phyloP scores from a whole-genome alignment of 345 rosid genomes.

The Melaleuca quinquenervia region DNA sequence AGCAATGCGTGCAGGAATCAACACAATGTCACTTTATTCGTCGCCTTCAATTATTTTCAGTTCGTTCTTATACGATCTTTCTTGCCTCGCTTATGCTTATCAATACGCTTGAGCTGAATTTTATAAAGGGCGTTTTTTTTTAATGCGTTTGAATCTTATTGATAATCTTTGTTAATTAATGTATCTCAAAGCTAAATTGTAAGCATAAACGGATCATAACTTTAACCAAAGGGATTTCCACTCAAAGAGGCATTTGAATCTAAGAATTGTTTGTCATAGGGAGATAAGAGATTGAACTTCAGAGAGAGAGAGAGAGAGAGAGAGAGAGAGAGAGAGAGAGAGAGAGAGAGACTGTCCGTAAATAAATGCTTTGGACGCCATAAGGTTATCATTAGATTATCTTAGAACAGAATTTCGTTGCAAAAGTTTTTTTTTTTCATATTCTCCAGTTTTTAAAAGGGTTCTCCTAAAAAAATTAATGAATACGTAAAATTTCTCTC shows the following conservation, averaged over 20 bases:
- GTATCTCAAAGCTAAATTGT: not conserved
- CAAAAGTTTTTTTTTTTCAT: not conserved
- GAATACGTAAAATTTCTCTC: not conserved
- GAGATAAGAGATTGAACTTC: not conserved
- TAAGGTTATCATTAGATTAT: not conserved
- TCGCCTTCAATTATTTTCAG: too few species aligned
- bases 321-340: not conserved
- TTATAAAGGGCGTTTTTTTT: not conserved
- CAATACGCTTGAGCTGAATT: not conserved
- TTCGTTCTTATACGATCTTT: not conserved
- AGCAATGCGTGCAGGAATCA: too few species aligned
- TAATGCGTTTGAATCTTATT: not conserved
- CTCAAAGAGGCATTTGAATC: not conserved
- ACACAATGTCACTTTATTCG: not conserved
- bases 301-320: not conserved
- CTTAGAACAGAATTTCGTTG: not conserved
- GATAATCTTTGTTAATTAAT: not conserved
- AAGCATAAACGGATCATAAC: not conserved
- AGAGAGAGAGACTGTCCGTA: not conserved
- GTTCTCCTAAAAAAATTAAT: not conserved
- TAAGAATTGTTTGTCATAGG: not conserved
- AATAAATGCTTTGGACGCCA: not conserved
- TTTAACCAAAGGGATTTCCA: not conserved
- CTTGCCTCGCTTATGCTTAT: not conserved
- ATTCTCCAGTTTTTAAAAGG: not conserved